Evolutionary conservation across 306 rosid species (phyloP), one percentile per base, ranked within the genome.

Genomic region (Ormosia emarginata): DNA sequence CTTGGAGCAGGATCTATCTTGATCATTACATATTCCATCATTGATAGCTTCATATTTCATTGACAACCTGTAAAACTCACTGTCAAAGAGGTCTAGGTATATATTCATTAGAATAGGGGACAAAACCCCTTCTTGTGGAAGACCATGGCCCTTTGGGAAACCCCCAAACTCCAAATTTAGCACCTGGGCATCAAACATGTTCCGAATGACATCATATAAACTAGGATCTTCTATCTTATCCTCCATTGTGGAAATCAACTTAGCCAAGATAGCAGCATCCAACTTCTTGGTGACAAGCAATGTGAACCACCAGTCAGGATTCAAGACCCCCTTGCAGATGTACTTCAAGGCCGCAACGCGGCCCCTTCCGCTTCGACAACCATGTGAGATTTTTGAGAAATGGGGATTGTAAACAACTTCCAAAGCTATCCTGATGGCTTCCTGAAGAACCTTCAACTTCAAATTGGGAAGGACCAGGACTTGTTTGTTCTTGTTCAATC

Each of bases 351-450:
- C 98, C 0, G 88, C 66, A 3, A 74, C 70, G 24, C 87, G 87
- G n/a, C 97, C 98, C 79, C 92, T 85, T n/a, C 98, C 97, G 52
- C 95, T 94, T 56, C 97, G 89, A 62, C 93, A 89, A 6, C 98
- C 98, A 46, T 94, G 98, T 17, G 98, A 94, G 13, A 94, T 88
- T 82, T 88, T 93, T 55, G 93, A 95, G 66, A 95, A 93, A 59
- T 90, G 74, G 13, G 98, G 97, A 82, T 77, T 90, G 84, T 88
- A 95, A 81, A 93, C 89, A 72, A 90, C 93, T 83, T 95, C 98
- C 79, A 95, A 73, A 30, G 86, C 91, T 52, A 95, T 80, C 82
- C 97, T 91, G 69, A 95, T 87, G 14, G 97, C 95, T 74, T 95
- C 98, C 84, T 91, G 97, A 55, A 94, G 85, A 71, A 93, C 87